These are phyloP conservation scores for Adiantum capillusveneris DNA, from an alignment of 75 land plant genomes.

Conservation along the genomic window DNA sequence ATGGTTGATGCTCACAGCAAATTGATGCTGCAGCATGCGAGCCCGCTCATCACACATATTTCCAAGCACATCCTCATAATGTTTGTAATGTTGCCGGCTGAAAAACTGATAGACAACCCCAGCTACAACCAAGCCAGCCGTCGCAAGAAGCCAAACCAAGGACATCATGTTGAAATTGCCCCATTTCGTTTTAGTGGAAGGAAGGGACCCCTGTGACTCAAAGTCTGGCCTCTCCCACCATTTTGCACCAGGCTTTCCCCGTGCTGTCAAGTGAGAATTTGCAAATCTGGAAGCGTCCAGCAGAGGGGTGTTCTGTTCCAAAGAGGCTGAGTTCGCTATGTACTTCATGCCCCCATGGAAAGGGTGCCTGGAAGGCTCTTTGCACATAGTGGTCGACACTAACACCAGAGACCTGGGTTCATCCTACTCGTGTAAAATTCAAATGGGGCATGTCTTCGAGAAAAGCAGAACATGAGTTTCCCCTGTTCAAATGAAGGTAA, in stretches of 20 bases:
- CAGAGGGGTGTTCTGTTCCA: background rate
- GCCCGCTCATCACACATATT: conserved; percentile 96
- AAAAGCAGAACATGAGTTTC: too few relatives aligned
- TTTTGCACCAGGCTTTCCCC: background rate
- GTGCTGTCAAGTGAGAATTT: background rate
- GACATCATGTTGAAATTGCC: conserved; percentile 5
- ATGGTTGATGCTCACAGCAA: conserved; percentile 92
- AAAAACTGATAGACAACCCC: background rate
- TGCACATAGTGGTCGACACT: background rate
- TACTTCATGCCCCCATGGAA: conserved; percentile 2
- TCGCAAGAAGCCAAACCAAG: background rate
- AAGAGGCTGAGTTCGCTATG: background rate
- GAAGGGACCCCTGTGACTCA: background rate
- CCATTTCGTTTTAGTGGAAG: background rate
- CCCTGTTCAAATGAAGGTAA: too few relatives aligned
- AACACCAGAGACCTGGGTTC: too few relatives aligned
- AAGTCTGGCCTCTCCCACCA: background rate
- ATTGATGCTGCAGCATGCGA: conserved; percentile 91
- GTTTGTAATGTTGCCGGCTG: conserved; percentile 1
- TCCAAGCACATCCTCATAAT: conserved; percentile 46
- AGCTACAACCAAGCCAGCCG: background rate
- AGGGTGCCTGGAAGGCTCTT: background rate
- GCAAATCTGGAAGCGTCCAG: background rate
- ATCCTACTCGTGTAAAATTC: too few relatives aligned
- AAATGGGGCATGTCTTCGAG: too few relatives aligned